These are phyloP conservation scores for Aspergillus sp. DNA, from an alignment of 2,329 filamentous ascomycete species.

Conservation along the genomic window DNA sequence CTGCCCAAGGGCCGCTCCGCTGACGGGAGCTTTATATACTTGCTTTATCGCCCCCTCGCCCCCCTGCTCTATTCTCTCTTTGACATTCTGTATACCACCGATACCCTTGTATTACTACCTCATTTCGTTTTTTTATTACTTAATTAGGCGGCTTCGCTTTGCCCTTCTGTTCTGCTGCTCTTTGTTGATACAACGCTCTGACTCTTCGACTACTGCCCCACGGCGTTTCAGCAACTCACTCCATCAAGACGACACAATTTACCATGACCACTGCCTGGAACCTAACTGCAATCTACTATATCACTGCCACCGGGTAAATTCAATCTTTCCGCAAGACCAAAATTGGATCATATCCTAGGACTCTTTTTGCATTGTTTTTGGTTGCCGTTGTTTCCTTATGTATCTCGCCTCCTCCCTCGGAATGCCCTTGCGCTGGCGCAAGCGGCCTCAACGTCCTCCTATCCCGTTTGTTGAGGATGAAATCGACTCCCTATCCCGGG, in stretches of 20 bases:
- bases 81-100: conserved; percentile 12
- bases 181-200: conserved; percentile 11
- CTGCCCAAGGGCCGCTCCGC: conserved; percentile 21
- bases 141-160: conserved; percentile 10
- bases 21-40: conserved; percentile 16
- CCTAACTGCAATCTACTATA: conserved; percentile 20
- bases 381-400: conserved; percentile 10
- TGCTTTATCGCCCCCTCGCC: conserved; percentile 4
- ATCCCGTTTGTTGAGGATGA: conserved; percentile 48
- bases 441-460: conserved; percentile 41
- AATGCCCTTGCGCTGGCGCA: conserved; percentile 27
- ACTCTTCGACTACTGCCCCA: conserved; percentile 8
- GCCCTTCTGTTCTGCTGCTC: neutral
- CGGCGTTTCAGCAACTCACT: conserved; percentile 8
- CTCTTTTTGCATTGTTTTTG: conserved; percentile 9
- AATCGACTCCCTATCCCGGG: conserved; percentile 40
- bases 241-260: conserved; percentile 15
- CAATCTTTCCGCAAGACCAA: conserved; percentile 1
- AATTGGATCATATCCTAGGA: conserved; percentile 2
- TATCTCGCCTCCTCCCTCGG: conserved; percentile 8
- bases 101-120: conserved; percentile 15
- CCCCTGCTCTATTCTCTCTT: neutral
- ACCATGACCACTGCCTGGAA: conserved; percentile 24
- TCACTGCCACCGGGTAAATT: conserved; percentile 22
- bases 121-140: conserved; percentile 13